Evolutionary conservation across 2,329 filamentous ascomycete species (phyloP).

Genomic region (Cladophialophora bantiana): DNA sequence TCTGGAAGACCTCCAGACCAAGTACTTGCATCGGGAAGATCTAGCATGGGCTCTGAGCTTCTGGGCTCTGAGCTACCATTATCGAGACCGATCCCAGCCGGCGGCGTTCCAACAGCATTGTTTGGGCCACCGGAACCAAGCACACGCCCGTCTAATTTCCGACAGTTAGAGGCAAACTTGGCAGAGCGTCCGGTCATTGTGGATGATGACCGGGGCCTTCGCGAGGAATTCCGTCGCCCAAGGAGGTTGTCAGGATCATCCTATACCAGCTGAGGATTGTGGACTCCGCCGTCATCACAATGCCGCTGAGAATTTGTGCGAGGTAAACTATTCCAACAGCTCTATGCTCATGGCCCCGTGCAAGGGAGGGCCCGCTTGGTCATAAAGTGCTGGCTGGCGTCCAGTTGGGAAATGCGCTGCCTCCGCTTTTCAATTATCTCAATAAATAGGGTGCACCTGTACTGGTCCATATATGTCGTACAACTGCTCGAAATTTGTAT

Average conservation of each 20-base stretch:
- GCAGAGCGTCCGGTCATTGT: neutral
- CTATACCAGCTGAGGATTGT: neutral
- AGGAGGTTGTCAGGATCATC: neutral
- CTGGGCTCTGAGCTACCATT: neutral
- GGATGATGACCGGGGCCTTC: neutral
- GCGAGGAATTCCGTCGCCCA: neutral
- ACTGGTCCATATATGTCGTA: too few relatives aligned
- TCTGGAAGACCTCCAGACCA: neutral
- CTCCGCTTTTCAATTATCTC: too few relatives aligned
- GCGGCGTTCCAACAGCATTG: neutral
- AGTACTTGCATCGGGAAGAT: neutral
- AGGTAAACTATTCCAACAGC: too few relatives aligned
- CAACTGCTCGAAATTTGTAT: too few relatives aligned
- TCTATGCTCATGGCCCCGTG: too few relatives aligned
- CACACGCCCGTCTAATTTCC: neutral
- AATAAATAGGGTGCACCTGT: too few relatives aligned
- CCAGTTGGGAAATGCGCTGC: too few relatives aligned
- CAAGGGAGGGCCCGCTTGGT: too few relatives aligned
- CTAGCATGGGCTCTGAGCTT: neutral
- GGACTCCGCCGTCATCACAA: neutral
- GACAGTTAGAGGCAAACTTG: neutral
- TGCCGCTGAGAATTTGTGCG: too few relatives aligned
- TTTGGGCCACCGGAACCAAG: neutral
- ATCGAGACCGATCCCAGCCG: neutral
- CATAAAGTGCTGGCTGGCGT: too few relatives aligned